Base-by-base conservation (phyloP, 106 monocot species). In the Platanthera zijinensis region DNA sequence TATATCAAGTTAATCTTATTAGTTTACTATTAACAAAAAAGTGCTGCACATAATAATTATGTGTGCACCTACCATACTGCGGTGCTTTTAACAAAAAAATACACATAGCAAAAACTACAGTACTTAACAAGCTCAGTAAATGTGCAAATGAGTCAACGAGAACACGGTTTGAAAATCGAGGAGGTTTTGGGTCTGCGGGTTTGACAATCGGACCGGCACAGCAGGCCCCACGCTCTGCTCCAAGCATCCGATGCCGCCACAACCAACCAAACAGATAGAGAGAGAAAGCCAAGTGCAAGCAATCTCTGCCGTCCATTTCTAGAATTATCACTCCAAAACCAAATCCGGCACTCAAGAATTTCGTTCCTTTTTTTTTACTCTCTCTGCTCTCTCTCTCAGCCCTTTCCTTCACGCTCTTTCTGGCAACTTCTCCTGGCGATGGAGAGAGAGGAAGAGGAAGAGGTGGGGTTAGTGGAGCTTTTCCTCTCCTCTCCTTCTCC, bases 181-280 rank as follows among this genome's bases (percentile, higher is more conserved):
- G 17, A 17, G 47, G 70, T 1, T 14, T 10, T 72, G 1, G 50
- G 72, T 49, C 5, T 19, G 56, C 74, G 74, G 56, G 32, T 22
- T 73, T 74, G 74, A 74, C 74, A 32, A 39, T 22, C 52, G 56
- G 74, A 74, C 74, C 51, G 54, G 2, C 28, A 56, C 74, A 45
- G 54, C 74, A 45, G 56, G 28, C 54, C 52, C 74, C 11, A 74
- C 2, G 56, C 18, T 21, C 22, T 54, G 54, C 74, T 12, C 28
- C 32, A 74, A 74, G 74, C 50, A 72, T 72, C 72, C 72, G 56
- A 74, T 74, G 52, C 56, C 51, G 10, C 50, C 72, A 19, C 48
- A 71, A 11, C 71, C 71, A 45, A 71, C 48, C 64, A 64, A 64
- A 64, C 69, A 47, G 4, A 17, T 12, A 72, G 49, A 19, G 22